Evolutionary conservation across 352 stramenopile species (phyloP), one percentile per base, ranked within the genome.

Genomic region (Pythium periplocum): DNA sequence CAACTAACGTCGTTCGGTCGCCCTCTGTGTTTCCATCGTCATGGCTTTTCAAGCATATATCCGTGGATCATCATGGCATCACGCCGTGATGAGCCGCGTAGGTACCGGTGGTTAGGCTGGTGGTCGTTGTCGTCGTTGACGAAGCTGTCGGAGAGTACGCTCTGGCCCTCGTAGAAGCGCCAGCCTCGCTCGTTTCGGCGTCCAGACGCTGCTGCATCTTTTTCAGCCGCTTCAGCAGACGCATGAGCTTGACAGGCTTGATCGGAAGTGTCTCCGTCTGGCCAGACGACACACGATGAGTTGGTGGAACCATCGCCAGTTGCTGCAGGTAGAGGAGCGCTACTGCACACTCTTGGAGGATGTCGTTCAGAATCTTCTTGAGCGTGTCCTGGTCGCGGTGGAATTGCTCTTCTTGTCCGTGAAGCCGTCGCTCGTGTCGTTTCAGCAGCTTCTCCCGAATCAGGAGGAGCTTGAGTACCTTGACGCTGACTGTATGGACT

Each of bases 401-500:
- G 4, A 59, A 4, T 4, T 8, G 5, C 6, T 35, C 31, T 33
- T 80, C 56, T 4, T 66, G 55, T 5, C 48, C 41, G 4, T 70
- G 46, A 4, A 69, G 44, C 32, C 51, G 55, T 6, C 54, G 64
- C 45, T 87, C 77, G 8, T 82, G 61, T 34, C 68, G 75, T 46
- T 84, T 86, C 38, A 84, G 64, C 6, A 86, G 46, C 45, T 85
- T 86, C 43, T 86, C 78, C 5, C 78, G 75, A 12, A 88, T 75
- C 42, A 88, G 56, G 34, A 88, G 43, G 7, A 86, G 46, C 50
- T 85, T 88, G 8, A 88, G 71, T 35, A 88, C 71, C 43, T 86
- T 88, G 2, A 85, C 64, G 43, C 78, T 86, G 11, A 79, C 67
- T 34, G 64, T 59, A 26, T 82, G 73, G 33, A 88, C 66, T 45